Base-by-base conservation (phyloP, 2,329 filamentous ascomycete genomes). In the Nakataea oryzae region DNA sequence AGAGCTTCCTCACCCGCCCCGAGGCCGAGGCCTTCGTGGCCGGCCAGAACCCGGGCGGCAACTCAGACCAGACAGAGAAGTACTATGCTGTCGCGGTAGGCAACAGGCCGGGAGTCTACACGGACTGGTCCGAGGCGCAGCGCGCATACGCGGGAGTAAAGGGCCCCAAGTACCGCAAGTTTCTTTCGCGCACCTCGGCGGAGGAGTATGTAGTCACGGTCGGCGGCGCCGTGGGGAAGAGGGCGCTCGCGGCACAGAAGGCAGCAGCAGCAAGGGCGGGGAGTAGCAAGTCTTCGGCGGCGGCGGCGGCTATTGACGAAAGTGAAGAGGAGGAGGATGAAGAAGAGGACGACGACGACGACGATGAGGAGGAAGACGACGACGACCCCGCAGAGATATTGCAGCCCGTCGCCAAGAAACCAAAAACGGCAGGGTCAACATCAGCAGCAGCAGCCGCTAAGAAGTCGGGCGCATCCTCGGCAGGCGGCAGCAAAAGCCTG, bases 11-110 rank as follows among this genome's bases (percentile, higher is more conserved):
- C 12, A 85, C 82, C 0, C 78, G 81, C 63, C 82, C 86, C 65
- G 91, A 96, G 64, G 93, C 93, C n/a, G 83, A 89, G 69, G 85
- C 84, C 2, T 97, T 90, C 71, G 79, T 91, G 29, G 84, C 81
- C 1, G 89, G 90, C 58, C 81, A 81, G 66, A 80, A 81, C 62
- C 73, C 73, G 3, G 70, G 74, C 21, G 69, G 74, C 26, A 69
- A 75, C 27, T 72, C 76, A 54, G 66, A 69, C 29, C 72, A 77
- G 63, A 75, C 79, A 57, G 70, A 76, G 59, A 78, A 76, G 59
- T 87, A 80, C 72, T 87, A 87, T 69, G 85, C 80, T 3, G 83
- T 88, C 7, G 85, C 84, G 1, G 76, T 83, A 6, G 85, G 85
- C n/a, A 76, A 74, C 56, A 74, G 73, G 24, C 81, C 84, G 1